Base-by-base conservation (phyloP, 305 asterid species). In the Andrographis paniculata region DNA sequence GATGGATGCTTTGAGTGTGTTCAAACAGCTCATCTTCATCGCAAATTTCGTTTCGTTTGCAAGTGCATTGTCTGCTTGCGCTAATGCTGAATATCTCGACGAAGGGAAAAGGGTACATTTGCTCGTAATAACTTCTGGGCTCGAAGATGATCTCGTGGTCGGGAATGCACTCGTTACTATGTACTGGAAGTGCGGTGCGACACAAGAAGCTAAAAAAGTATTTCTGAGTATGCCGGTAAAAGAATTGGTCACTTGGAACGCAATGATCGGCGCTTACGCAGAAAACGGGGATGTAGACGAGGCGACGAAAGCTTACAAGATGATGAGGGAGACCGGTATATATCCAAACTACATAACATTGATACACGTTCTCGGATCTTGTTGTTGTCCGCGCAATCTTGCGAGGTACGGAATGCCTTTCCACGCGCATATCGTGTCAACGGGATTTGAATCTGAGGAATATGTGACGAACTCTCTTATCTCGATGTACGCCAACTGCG, bases 181-280 rank as follows among this genome's bases (percentile, higher is more conserved):
- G 94, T 87, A 87, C 20, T 91, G 93, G 1, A 87, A 79, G 74
- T 65, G 78, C 74, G 68, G 81, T 61, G 52, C 59, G 76, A 64
- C 64, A 70, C 58, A 52, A 40, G 78, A 76, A 53, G 93, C 94
- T 68, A 58, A 50, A 53, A 70, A 67, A 54, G 70, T 76, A 20
- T 87, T 87, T 51, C 69, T 48, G 14, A 63, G 45, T 39, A 83
- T 87, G 83, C 61, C 83, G 1, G 75, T 70, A 62, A 71, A 57
- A 44, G 94, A 79, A 57, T 58, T 83, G 78, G 91, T 87, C 45
- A 76, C 94, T 6, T 87, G 96, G 96, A 87, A 87, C 71, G 77
- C 93, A 19, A 61, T 87, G 49, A 74, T 83, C 8, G 87, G 94
- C 61, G 75, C 85, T 35, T 78, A 72, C 63, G 76, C 85, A 3